phyloP scores from a whole-genome alignment of 768 basidiomycete species.

The Auriculariales sp. region DNA sequence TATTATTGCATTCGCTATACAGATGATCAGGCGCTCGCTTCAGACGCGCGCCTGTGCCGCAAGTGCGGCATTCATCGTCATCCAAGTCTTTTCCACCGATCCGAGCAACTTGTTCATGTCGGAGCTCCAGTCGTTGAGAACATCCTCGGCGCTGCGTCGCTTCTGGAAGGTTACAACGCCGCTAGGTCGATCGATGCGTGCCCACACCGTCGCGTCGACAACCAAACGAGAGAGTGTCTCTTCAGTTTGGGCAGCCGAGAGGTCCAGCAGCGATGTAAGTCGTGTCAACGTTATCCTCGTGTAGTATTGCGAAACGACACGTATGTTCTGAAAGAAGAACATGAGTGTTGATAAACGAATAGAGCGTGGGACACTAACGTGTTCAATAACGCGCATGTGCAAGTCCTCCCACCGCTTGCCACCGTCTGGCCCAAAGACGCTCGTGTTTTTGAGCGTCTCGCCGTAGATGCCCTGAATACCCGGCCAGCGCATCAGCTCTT shows the following conservation, averaged over 20 bases:
- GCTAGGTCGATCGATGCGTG: conserved; percentile 81
- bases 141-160: conserved; percentile 74
- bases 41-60: conserved; percentile 53
- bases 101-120: conserved; percentile 88
- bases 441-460: conserved; percentile 60
- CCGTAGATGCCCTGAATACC: conserved; percentile 85
- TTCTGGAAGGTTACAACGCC: conserved; percentile 80
- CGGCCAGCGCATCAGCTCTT: conserved; percentile 94
- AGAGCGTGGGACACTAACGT: conserved; percentile 40
- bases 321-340: conserved; percentile 65
- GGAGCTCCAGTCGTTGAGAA: conserved; percentile 96
- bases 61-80: conserved; percentile 83
- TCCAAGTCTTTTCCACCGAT: conserved; percentile 97
- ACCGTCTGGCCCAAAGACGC: conserved; percentile 53
- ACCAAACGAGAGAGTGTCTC: conserved; percentile 81
- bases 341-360: not conserved
- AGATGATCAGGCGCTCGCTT: no score
- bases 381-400: conserved; percentile 91
- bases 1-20: no score
- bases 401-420: conserved; percentile 84
- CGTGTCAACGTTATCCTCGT: conserved; percentile 78
- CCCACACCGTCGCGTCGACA: conserved; percentile 84
- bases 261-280: conserved; percentile 75
- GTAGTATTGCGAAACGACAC: conserved; percentile 88
- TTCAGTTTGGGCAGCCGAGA: conserved; percentile 70